A percentile compares a stretch with the other conserved stretches of the same genome.
Conservation (phyloP, 768 basidiomycete species). For the Kwoniella bestiolae region DNA sequence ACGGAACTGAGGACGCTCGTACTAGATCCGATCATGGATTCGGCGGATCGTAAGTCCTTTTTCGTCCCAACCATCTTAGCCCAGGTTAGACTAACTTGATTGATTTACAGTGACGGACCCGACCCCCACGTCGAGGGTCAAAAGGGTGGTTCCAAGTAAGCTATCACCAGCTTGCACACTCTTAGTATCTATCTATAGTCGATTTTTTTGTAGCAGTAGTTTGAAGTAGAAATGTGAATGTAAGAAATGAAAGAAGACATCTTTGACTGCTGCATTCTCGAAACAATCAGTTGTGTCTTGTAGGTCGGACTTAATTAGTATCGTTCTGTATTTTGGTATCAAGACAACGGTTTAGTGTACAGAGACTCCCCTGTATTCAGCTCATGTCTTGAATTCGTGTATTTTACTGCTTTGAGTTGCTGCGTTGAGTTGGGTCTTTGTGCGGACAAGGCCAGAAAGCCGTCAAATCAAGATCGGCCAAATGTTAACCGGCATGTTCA, state of each 20-base stretch:
- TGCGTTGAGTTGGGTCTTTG: no score
- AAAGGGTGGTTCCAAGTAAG: slow-evolving; percentile 50
- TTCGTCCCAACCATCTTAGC: not conserved
- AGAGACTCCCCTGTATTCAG: no score
- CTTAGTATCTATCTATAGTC: not conserved
- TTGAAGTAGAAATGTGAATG: slow-evolving; percentile 14
- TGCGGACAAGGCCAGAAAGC: no score
- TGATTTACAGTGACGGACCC: slow-evolving; percentile 44
- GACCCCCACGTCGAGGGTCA: slow-evolving; percentile 54
- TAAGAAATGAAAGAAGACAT: slow-evolving; percentile 8
- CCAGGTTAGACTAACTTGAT: not conserved
- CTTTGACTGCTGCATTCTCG: not conserved
- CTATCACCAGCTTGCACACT: not conserved
- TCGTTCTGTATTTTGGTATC: no score
- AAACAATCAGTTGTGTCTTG: not conserved
- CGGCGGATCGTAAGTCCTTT: slow-evolving; percentile 52
- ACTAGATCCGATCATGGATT: slow-evolving; percentile 56
- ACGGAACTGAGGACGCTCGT: slow-evolving; percentile 54
- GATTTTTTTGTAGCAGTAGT: slow-evolving; percentile 13
- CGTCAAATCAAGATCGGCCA: no score
- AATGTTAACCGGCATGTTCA: slow-evolving; percentile 1
- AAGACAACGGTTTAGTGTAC: no score
- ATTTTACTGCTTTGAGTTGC: no score
- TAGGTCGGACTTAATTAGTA: no score
- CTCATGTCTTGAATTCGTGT: no score